Base-by-base conservation (phyloP, 345 rosid species). In the Microcos paniculata region DNA sequence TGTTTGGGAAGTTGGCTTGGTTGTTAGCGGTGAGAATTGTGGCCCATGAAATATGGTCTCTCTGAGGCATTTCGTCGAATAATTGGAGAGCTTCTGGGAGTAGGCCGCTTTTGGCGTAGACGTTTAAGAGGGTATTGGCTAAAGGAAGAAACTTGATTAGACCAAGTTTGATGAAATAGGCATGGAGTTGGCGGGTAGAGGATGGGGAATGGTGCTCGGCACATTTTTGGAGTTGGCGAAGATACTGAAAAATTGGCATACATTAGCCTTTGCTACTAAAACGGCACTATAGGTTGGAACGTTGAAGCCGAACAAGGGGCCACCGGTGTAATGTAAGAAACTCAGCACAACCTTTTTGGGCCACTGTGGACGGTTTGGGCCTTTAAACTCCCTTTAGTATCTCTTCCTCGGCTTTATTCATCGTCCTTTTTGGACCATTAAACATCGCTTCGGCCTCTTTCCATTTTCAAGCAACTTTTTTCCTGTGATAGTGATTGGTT, bases 11-110 rank as follows among this genome's bases (percentile, higher is more conserved):
- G 75, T 83, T 81, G 1, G 90, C 62, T 68, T 79, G 87, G 80
- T 88, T 92, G 76, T 81, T 83, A 19, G 90, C 90, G 19, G 90
- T 85, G 70, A 90, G 89, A 83, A 90, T 83, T 8, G 97, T 87
- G 33, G 93, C 90, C 94, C 94, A 90, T 0, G 92, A 81, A 53
- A 90, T 82, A 15, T 80, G 88, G 80, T 88, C 93, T 81, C 91
- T 82, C 0, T 85, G 81, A 1, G 88, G 82, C 91, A 88, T 90
- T 86, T 88, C 91, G 45, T 84, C 92, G 84, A 92, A 90, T 79
- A 88, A 0, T 64, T 71, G 28, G 46, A 62, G 80, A 2, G 93
- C 97, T 10, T 86, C 74, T 18, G 77, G 82, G 73, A 80, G 67
- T 3, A 79, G 63, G 11, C 84, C 83, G 61, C 90, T 87, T 85